These are phyloP conservation scores for Monosporascus cannonballus DNA, from an alignment of 2,329 filamentous ascomycete species.

Conservation along the genomic window DNA sequence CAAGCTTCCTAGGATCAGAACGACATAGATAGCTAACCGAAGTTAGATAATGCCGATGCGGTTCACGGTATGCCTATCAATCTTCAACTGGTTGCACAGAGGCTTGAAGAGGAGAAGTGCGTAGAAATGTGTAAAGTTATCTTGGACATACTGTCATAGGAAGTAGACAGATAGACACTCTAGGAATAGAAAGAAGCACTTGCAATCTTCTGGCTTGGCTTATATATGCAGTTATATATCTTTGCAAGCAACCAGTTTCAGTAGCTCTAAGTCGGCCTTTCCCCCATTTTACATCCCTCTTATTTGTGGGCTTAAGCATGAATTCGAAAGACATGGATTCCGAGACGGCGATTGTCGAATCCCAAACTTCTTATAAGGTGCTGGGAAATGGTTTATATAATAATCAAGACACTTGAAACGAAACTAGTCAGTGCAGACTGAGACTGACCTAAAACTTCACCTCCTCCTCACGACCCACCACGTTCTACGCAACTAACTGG, in stretches of 20 bases:
- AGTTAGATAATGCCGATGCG: conserved; percentile 30
- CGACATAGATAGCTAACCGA: background rate
- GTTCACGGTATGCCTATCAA: conserved; percentile 38
- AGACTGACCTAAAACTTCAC: background rate
- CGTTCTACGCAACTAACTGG: too few species aligned
- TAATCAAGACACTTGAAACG: background rate
- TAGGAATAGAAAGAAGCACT: too few species aligned
- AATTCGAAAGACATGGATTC: too few species aligned
- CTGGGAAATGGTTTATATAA: background rate
- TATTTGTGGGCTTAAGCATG: too few species aligned
- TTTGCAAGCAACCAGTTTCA: too few species aligned
- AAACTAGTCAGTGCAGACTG: background rate
- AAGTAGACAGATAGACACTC: background rate
- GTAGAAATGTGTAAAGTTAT: conserved; percentile 25
- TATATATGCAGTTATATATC: too few species aligned
- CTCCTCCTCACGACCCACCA: background rate
- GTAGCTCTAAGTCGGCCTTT: too few species aligned
- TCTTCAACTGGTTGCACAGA: conserved; percentile 34
- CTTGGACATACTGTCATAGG: conserved; percentile 16
- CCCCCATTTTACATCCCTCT: too few species aligned
- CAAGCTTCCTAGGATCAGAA: background rate
- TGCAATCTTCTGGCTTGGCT: too few species aligned
- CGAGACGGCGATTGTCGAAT: too few species aligned
- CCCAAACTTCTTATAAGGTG: too few species aligned
- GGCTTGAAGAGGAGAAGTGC: conserved; percentile 27